phyloP scores from a whole-genome alignment of 2,329 filamentous ascomycete genomes.

The Sclerotiophoma versabilis region DNA sequence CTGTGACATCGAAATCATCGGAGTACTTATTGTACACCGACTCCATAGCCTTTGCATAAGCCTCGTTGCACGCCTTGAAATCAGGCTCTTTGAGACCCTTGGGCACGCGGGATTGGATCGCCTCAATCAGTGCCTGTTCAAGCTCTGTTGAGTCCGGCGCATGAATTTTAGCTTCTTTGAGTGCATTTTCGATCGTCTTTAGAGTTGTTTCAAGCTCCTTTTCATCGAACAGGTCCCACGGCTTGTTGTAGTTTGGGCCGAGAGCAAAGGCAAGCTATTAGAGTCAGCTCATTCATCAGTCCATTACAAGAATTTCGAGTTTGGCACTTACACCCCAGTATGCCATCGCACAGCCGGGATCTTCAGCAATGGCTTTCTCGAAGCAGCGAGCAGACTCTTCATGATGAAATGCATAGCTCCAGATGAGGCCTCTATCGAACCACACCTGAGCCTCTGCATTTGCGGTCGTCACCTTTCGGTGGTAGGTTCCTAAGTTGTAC shows the following conservation, averaged over 20 bases:
- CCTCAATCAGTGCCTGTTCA: conserved; percentile 69
- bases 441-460: conserved; percentile 65
- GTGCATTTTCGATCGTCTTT: conserved; percentile 56
- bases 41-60: conserved; percentile 69
- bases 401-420: conserved; percentile 80
- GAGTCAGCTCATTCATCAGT: conserved; percentile 44
- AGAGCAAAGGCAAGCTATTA: conserved; percentile 66
- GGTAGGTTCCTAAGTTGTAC: conserved; percentile 66
- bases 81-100: conserved; percentile 50
- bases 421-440: conserved; percentile 76
- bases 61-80: conserved; percentile 61
- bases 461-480: conserved; percentile 62
- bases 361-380: conserved; percentile 62
- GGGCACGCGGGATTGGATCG: conserved; percentile 61
- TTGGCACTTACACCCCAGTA: conserved; percentile 66
- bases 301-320: neutral
- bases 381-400: conserved; percentile 73
- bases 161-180: conserved; percentile 53
- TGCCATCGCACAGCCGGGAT: conserved; percentile 66
- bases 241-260: conserved; percentile 82
- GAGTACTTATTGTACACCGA: conserved; percentile 60
- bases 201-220: conserved; percentile 64
- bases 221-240: conserved; percentile 74
- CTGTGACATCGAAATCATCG: conserved; percentile 68
- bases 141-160: conserved; percentile 53